phyloP scores from a whole-genome alignment of 2,329 filamentous ascomycete genomes.

The Colletotrichum shisoi region DNA sequence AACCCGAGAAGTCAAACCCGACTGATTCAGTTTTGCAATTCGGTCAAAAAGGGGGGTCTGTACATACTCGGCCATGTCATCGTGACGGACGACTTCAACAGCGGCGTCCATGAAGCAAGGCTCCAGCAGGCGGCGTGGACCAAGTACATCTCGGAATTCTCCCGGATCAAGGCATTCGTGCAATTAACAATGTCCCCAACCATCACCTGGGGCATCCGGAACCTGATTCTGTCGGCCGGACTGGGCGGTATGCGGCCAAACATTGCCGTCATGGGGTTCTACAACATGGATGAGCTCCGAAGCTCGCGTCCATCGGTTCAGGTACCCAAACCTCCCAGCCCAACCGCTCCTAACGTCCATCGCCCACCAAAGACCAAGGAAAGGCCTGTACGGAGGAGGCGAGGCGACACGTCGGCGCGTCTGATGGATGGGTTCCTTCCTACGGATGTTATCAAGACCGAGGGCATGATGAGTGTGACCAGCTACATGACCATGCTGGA shows the following conservation, averaged over 20 bases:
- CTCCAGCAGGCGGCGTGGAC: slow-evolving; percentile 84
- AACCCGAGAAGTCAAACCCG: slow-evolving; percentile 82
- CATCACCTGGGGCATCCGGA: slow-evolving; percentile 84
- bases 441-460: slow-evolving; percentile 73
- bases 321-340: slow-evolving; percentile 60
- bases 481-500: slow-evolving; percentile 85
- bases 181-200: slow-evolving; percentile 84
- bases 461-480: slow-evolving; percentile 72
- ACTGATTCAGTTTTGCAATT: slow-evolving; percentile 90
- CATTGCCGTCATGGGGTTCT: slow-evolving; percentile 81
- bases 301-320: slow-evolving; percentile 64
- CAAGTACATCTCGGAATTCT: slow-evolving; percentile 82
- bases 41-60: slow-evolving; percentile 83
- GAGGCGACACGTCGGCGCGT: slow-evolving; percentile 64
- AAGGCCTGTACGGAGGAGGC: slow-evolving; percentile 50
- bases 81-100: slow-evolving; percentile 81
- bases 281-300: slow-evolving; percentile 80
- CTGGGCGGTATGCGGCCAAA: slow-evolving; percentile 90
- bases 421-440: slow-evolving; percentile 68
- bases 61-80: slow-evolving; percentile 90
- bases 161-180: slow-evolving; percentile 87
- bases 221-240: slow-evolving; percentile 81
- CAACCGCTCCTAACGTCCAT: slow-evolving; percentile 48
- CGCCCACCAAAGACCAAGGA: slow-evolving; percentile 45
- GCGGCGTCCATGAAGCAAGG: slow-evolving; percentile 80